Percentiles rank a stretch among this genome's conserved stretches.
Conservation (phyloP, 371 early-diverging fungal genomes). For the Apophysomyces variabilis region DNA sequence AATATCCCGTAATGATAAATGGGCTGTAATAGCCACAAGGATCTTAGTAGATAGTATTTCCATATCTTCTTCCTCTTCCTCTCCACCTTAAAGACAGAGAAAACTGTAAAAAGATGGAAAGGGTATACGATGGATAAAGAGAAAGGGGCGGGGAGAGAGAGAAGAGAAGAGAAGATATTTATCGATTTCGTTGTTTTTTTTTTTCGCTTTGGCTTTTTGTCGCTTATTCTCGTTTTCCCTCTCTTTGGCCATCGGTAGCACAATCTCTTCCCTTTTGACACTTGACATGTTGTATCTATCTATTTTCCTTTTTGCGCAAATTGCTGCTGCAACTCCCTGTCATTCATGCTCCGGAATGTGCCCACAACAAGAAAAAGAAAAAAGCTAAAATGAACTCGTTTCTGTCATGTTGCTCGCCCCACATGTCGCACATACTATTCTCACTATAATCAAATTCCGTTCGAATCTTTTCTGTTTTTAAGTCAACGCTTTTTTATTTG, state of each 20-base stretch:
- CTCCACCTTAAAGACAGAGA: no score
- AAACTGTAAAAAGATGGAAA: no score
- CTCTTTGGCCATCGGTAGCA: neutral
- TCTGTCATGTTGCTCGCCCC: neutral
- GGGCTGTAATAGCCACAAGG: neutral
- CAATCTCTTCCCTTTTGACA: slow-evolving; percentile 1
- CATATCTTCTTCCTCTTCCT: neutral
- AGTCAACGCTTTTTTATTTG: no score
- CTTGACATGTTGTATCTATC: slow-evolving; percentile 4
- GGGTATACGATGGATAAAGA: neutral
- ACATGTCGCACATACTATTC: neutral
- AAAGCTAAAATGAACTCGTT: neutral
- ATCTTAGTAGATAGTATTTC: neutral
- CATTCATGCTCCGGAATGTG: neutral
- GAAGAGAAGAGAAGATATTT: neutral
- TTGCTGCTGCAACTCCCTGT: neutral
- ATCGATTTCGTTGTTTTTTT: neutral
- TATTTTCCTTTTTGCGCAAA: slow-evolving; percentile 3
- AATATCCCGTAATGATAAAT: slow-evolving; percentile 7
- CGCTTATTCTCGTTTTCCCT: neutral
- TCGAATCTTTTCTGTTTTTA: neutral
- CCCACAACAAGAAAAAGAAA: neutral
- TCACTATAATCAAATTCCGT: neutral
- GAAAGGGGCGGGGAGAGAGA: neutral
- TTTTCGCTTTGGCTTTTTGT: neutral